phyloP scores from a whole-genome alignment of 2,329 filamentous ascomycete species.

The Cadophora malorum region DNA sequence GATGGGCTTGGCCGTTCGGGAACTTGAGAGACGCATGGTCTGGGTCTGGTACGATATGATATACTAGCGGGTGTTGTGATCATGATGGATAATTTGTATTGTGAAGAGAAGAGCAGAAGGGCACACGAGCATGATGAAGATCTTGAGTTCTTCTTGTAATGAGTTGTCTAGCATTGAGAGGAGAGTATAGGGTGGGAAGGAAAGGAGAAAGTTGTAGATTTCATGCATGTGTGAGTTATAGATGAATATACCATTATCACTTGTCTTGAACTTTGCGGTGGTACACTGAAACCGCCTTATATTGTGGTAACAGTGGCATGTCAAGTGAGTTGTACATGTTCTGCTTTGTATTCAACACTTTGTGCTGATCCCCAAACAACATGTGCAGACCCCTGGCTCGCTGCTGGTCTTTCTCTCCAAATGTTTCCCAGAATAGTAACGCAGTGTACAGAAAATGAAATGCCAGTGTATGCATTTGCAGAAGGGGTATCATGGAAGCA shows the following conservation, averaged over 20 bases:
- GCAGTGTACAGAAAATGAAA: not conserved
- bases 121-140: not conserved
- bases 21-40: not conserved
- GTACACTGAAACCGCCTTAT: not conserved
- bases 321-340: not conserved
- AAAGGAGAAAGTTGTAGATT: slow-evolving; percentile 1
- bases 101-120: not conserved
- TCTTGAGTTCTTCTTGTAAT: not conserved
- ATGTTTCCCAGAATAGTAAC: not conserved
- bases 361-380: too few species aligned
- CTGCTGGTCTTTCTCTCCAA: not conserved
- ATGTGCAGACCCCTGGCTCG: not conserved
- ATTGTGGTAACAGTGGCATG: not conserved
- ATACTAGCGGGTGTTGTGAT: not conserved
- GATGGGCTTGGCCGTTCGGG: not conserved
- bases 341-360: not conserved
- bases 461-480: not conserved
- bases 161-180: not conserved
- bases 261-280: not conserved
- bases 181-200: not conserved
- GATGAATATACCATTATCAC: slow-evolving; percentile 4
- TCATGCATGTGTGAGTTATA: not conserved
- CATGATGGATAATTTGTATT: slow-evolving; percentile 20
- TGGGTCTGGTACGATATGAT: not conserved
- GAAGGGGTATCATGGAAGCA: not conserved